A percentile compares a stretch with the other conserved stretches of the same genome.
Evolutionary conservation across 768 basidiomycete species (phyloP).

Genomic region (Amanita thiersii): DNA sequence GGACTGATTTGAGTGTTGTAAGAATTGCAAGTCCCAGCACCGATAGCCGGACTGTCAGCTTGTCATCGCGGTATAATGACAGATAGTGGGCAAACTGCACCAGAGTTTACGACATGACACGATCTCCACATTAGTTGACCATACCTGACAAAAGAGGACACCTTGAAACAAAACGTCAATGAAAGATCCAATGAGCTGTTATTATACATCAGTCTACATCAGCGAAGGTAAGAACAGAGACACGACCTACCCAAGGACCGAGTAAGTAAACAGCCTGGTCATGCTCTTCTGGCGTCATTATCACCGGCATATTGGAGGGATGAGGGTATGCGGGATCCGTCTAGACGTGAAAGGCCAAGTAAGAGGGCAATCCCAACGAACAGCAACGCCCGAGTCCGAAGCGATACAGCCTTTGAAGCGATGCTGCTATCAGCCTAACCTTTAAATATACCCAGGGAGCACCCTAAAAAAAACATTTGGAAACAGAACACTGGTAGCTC

Average conservation of each 20-base stretch:
- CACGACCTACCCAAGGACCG: slow-evolving; percentile 22
- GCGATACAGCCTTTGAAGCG: too few relatives aligned
- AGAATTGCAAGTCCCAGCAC: slow-evolving; percentile 19
- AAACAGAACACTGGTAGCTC: too few relatives aligned
- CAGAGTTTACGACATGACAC: not conserved
- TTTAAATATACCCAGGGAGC: too few relatives aligned
- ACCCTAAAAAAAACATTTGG: too few relatives aligned
- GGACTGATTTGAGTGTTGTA: slow-evolving; percentile 22
- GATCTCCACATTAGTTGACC: not conserved
- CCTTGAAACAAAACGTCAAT: slow-evolving; percentile 23
- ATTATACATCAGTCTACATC: not conserved
- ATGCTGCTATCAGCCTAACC: too few relatives aligned
- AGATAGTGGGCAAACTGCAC: slow-evolving; percentile 22
- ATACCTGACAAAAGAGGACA: slow-evolving; percentile 21
- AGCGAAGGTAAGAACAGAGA: not conserved
- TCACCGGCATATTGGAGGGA: slow-evolving; percentile 7
- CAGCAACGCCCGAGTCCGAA: too few relatives aligned
- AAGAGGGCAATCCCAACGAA: too few relatives aligned
- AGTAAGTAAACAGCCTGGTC: slow-evolving; percentile 18
- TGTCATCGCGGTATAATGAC: slow-evolving; percentile 17
- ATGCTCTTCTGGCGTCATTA: slow-evolving; percentile 18
- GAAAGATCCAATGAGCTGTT: slow-evolving; percentile 21
- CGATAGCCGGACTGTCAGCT: slow-evolving; percentile 11
- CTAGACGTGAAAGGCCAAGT: too few relatives aligned
- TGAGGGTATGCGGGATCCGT: too few relatives aligned